A percentile compares a stretch with the other conserved stretches of the same genome.
These are phyloP conservation scores for Diddensiella caesifluorescens DNA, from an alignment of 805 yeast species.

Conservation along the genomic window DNA sequence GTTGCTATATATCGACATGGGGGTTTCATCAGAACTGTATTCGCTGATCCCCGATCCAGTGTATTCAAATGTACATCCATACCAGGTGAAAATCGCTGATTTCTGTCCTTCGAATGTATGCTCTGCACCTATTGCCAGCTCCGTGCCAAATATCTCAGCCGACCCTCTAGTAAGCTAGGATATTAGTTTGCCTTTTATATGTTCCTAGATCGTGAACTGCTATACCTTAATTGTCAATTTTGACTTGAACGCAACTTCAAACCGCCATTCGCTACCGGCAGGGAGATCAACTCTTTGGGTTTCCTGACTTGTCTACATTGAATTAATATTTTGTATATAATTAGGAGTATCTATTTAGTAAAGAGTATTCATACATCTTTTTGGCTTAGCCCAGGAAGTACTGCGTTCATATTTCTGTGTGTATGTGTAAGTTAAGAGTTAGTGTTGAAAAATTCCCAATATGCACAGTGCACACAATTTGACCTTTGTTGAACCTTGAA, in stretches of 20 bases:
- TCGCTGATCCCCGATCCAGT: slow-evolving; percentile 33
- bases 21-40: slow-evolving; percentile 66
- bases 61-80: slow-evolving; percentile 60
- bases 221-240: slow-evolving; percentile 46
- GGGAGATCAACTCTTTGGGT: slow-evolving; percentile 23
- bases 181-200: neutral
- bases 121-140: slow-evolving; percentile 66
- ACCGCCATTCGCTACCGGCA: slow-evolving; percentile 62
- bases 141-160: slow-evolving; percentile 92
- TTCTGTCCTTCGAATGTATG: slow-evolving; percentile 53
- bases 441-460: too few species aligned
- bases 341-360: neutral
- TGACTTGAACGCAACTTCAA: slow-evolving; percentile 56
- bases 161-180: slow-evolving; percentile 51
- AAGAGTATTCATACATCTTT: neutral
- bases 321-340: neutral
- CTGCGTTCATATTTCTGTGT: neutral
- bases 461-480: too few species aligned
- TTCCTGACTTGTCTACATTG: slow-evolving; percentile 4
- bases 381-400: slow-evolving; percentile 7
- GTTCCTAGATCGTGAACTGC: slow-evolving; percentile 3
- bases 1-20: slow-evolving; percentile 58
- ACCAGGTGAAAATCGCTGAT: slow-evolving; percentile 52
- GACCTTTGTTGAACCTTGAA: too few species aligned
- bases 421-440: too few species aligned